Evolutionary conservation across 208 protist species (phyloP), one percentile per base, ranked within the genome.

Genomic region (Acanthamoeba divionensis): DNA sequence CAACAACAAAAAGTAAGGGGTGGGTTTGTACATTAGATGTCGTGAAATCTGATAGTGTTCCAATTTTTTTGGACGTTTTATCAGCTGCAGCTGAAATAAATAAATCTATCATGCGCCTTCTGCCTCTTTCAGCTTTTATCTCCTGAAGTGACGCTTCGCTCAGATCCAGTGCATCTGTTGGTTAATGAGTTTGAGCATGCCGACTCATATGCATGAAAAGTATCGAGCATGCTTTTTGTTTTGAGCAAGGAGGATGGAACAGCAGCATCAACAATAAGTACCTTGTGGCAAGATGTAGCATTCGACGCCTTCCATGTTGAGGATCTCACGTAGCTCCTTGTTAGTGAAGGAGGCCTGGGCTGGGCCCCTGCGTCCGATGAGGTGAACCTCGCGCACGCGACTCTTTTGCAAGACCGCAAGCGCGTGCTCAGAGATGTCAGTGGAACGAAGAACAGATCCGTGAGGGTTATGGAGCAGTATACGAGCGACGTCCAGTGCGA

Each of bases 251-350:
- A n/a, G n/a, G n/a, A n/a, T n/a, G n/a, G n/a, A n/a, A n/a, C n/a
- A n/a, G n/a, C n/a, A n/a, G n/a, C n/a, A n/a, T n/a, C n/a, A n/a
- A n/a, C n/a, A n/a, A n/a, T n/a, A n/a, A n/a, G n/a, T n/a, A n/a
- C n/a, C n/a, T n/a, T 24, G 21, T 1, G 73, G 73, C 10, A 62
- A 52, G 73, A 83, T 63, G 29, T 83, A 31, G 29, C 48, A 83
- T 21, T 83, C 18, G 47, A 62, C 15, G 3, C 73, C 48, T 24
- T 26, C 48, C 44, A 83, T 13, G 41, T 83, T 83, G 26, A 83
- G 73, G 47, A 95, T 79, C 92, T 99, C 98, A n/a, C 98, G 96
- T 90, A 99, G 96, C 94, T 98, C 97, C 13, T 98, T 98, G 75
- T 96, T 98, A 15, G 97, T 97, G 87, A 98, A 98, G 36, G 97